Base-by-base conservation (phyloP, 2,329 filamentous ascomycete genomes). In the Neopestalotiopsis sp. region DNA sequence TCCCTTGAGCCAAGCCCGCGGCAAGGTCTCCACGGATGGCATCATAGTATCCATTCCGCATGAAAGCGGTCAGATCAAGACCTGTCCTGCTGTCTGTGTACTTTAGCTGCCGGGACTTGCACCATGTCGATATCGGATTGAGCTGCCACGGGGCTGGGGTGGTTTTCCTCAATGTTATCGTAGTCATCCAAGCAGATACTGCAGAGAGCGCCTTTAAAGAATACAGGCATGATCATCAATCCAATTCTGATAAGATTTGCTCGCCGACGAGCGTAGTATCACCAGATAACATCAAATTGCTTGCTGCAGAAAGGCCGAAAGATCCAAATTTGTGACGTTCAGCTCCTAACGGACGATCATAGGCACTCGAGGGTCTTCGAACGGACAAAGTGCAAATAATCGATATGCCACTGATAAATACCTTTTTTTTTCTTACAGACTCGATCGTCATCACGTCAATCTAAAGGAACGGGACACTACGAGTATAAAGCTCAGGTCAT, bases 21-120 rank as follows among this genome's bases (percentile, higher is more conserved):
- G 45, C 45, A 40, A 56, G 49, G 63, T 56, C 59, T 53, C 67
- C 64, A 69, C 64, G 63, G 34, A 53, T 67, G 68, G 34, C 64
- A 69, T 69, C 63, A 66, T 67, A 62, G 68, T 57, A 57, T 58
- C 63, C 58, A 69, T 67, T 42, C 45, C 59, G 53, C 32, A 34
- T 63, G 32, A 28, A 69, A 58, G 63, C 68, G 68, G 65, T 66
- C 63, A 66, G 49, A 66, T 20, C 30, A 53, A 20, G 14, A 38
- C 63, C 28, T 32, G 49, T 45, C 24, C 49, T 66, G 24, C 45
- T 58, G 10, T 28, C 24, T 28, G 24, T 28, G 24, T 28, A 28
- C 24, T 28, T 28, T 28, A 38, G 59, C 20, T 59, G 30, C 30
- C 57, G 57, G 57, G 30, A 30, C 57, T 30, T 59, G 57, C 57